A percentile compares a stretch with the other conserved stretches of the same genome.
These are phyloP conservation scores for Ephemerocybe angulata DNA, from an alignment of 768 basidiomycete genomes.

Conservation along the genomic window DNA sequence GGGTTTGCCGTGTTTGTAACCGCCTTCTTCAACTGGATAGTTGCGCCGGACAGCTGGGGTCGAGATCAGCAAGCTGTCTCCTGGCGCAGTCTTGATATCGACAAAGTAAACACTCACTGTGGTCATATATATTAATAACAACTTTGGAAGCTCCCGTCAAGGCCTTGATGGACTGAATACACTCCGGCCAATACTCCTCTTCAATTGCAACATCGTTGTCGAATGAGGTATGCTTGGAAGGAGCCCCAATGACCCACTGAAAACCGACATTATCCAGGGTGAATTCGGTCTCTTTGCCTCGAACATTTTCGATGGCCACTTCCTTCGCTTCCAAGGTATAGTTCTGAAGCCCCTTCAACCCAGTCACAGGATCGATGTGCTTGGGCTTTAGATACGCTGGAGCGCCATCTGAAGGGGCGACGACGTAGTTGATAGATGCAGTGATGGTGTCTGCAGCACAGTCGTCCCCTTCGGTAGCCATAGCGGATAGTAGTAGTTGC, in stretches of 20 bases:
- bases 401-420: slow-evolving; percentile 36
- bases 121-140: slow-evolving; percentile 57
- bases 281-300: slow-evolving; percentile 43
- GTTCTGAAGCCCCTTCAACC: slow-evolving; percentile 35
- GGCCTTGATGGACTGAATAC: slow-evolving; percentile 49
- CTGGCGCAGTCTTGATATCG: no score
- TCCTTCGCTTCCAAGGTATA: slow-evolving; percentile 23
- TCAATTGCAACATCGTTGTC: slow-evolving; percentile 34
- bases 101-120: slow-evolving; percentile 38
- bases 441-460: slow-evolving; percentile 17
- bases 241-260: slow-evolving; percentile 32
- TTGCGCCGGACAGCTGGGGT: slow-evolving; percentile 13
- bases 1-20: slow-evolving; percentile 14
- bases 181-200: slow-evolving; percentile 55
- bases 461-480: not conserved
- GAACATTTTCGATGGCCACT: slow-evolving; percentile 48
- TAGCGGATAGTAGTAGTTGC: no score
- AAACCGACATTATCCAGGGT: slow-evolving; percentile 52
- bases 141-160: slow-evolving; percentile 54
- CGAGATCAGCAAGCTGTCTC: not conserved
- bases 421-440: slow-evolving; percentile 35
- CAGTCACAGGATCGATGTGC: slow-evolving; percentile 32
- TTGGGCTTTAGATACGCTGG: slow-evolving; percentile 35
- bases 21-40: slow-evolving; percentile 12
- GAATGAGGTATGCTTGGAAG: slow-evolving; percentile 47